phyloP scores from a whole-genome alignment of 371 early-diverging fungal species.

The Rhizopus stolonifer region DNA sequence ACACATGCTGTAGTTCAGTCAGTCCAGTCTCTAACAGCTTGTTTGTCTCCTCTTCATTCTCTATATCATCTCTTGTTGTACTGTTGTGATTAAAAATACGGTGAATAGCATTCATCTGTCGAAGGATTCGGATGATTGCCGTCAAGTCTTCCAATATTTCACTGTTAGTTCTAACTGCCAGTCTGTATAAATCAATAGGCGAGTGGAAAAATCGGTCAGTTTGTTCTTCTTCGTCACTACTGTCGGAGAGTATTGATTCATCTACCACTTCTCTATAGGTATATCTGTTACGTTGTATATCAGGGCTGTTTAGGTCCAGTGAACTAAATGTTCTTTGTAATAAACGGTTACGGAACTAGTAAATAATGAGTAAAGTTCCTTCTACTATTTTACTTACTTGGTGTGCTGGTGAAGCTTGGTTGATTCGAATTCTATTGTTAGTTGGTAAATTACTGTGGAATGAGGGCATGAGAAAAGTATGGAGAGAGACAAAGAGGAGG shows the following conservation, averaged over 20 bases:
- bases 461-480: background rate
- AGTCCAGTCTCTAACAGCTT: slow-evolving; percentile 21
- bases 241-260: background rate
- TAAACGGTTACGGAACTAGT: background rate
- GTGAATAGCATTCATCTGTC: slow-evolving; percentile 23
- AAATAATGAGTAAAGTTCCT: too few species aligned
- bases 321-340: background rate
- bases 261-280: background rate
- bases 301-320: background rate
- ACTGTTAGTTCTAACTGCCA: slow-evolving; percentile 17
- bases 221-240: slow-evolving; percentile 12
- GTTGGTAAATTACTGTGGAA: background rate
- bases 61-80: slow-evolving; percentile 1
- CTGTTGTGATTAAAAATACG: slow-evolving; percentile 11
- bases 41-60: slow-evolving; percentile 22
- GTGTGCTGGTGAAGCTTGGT: background rate
- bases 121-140: slow-evolving; percentile 23
- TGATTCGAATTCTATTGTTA: slow-evolving; percentile 1
- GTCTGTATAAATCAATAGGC: slow-evolving; percentile 16
- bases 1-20: slow-evolving; percentile 18
- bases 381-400: background rate
- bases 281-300: background rate
- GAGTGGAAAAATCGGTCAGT: slow-evolving; percentile 7
- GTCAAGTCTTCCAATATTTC: slow-evolving; percentile 25
- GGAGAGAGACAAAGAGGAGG: background rate